Evolutionary conservation across 2,329 filamentous ascomycete species (phyloP).

Genomic region (Daldinia sp.): DNA sequence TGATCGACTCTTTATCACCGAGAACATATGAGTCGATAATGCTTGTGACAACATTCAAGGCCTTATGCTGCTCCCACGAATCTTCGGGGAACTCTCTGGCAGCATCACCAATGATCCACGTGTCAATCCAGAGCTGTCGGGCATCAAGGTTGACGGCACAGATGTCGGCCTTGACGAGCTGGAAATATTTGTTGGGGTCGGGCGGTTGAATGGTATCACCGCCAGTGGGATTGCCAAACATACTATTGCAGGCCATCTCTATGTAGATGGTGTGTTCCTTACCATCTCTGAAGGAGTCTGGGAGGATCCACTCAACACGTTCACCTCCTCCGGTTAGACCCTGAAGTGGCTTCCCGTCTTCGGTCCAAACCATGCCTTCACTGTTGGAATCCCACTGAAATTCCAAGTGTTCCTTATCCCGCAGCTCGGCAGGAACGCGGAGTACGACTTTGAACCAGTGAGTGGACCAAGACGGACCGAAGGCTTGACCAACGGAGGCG

Average conservation of each 20-base stretch:
- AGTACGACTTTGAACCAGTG: constrained; percentile 95
- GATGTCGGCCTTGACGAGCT: constrained; percentile 82
- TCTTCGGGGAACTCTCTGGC: constrained; percentile 90
- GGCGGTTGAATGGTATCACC: constrained; percentile 91
- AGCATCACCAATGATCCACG: constrained; percentile 95
- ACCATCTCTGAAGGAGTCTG: constrained; percentile 83
- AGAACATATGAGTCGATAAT: constrained; percentile 93
- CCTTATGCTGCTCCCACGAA: constrained; percentile 89
- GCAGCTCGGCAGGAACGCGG: constrained; percentile 79
- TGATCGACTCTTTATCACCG: constrained; percentile 81
- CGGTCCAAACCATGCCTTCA: constrained; percentile 93
- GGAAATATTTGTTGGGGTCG: constrained; percentile 83
- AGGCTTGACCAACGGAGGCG: constrained; percentile 80
- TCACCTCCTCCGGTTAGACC: constrained; percentile 92
- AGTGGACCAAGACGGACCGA: constrained; percentile 96
- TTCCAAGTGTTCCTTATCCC: constrained; percentile 84
- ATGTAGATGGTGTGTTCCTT: constrained; percentile 92
- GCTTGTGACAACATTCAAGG: constrained; percentile 82
- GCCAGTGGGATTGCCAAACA: constrained; percentile 93
- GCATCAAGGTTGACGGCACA: constrained; percentile 90
- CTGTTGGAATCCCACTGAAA: constrained; percentile 96
- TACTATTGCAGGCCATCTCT: constrained; percentile 98
- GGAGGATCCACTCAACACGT: constrained; percentile 90
- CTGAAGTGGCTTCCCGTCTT: constrained; percentile 90
- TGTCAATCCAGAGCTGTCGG: constrained; percentile 86